Conservation (phyloP, 176 grass and related monocot species). For the Puya raimondii region DNA sequence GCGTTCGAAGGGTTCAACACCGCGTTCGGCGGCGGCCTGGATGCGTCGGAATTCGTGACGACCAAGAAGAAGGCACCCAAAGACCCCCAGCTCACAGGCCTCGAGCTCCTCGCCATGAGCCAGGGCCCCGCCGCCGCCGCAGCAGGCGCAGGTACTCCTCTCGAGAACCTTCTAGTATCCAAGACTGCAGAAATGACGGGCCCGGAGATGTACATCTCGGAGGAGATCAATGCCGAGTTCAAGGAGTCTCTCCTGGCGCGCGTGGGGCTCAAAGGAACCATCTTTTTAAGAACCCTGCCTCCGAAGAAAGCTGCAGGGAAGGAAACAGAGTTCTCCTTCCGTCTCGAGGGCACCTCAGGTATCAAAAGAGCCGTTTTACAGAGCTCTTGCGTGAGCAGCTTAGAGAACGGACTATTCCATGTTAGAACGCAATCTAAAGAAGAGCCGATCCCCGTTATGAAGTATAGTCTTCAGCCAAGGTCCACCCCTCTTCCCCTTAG, state of each 20-base stretch:
- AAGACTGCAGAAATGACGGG: slow-evolving; percentile 67
- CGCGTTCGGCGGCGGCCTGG: slow-evolving; percentile 90
- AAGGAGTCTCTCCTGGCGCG: slow-evolving; percentile 73
- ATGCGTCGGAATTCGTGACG: slow-evolving; percentile 93
- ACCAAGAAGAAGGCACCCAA: slow-evolving; percentile 69
- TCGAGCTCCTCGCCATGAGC: slow-evolving; percentile 67
- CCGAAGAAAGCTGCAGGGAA: slow-evolving; percentile 66
- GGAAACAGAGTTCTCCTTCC: slow-evolving; percentile 93
- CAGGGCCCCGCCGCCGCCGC: slow-evolving; percentile 32
- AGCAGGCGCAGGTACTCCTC: slow-evolving; percentile 27
- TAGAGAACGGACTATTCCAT: slow-evolving; percentile 70
- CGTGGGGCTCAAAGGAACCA: slow-evolving; percentile 75
- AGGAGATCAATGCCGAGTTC: slow-evolving; percentile 92
- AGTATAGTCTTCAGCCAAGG: slow-evolving; percentile 74
- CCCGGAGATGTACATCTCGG: slow-evolving; percentile 68
- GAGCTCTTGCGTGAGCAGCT: slow-evolving; percentile 57
- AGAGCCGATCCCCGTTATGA: slow-evolving; percentile 77
- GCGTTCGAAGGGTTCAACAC: slow-evolving; percentile 92
- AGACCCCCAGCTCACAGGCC: slow-evolving; percentile 54
- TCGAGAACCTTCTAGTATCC: slow-evolving; percentile 66
- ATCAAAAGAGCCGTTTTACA: slow-evolving; percentile 84
- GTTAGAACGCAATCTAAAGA: slow-evolving; percentile 62
- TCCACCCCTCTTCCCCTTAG: slow-evolving; percentile 71
- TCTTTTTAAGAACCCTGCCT: slow-evolving; percentile 68
- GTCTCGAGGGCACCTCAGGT: slow-evolving; percentile 67